phyloP scores from a whole-genome alignment of 805 yeast genomes.

The Metschnikowia proteae region DNA sequence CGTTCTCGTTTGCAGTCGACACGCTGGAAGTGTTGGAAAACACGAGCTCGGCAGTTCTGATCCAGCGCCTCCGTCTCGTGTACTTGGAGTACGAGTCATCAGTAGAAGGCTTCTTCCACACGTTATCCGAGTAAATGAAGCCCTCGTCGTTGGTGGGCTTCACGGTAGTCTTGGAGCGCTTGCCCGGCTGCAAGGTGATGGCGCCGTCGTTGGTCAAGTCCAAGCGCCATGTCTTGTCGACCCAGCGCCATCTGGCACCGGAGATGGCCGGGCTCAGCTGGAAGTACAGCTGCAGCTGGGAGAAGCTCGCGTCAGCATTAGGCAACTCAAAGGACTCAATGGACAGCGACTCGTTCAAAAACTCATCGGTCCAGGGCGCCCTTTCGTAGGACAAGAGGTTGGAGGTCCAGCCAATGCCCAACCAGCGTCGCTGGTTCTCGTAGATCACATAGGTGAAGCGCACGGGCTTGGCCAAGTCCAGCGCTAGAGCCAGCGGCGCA shows the following conservation, averaged over 20 bases:
- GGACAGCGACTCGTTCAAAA: slow-evolving; percentile 76
- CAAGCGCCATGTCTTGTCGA: slow-evolving; percentile 86
- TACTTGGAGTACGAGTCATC: slow-evolving; percentile 87
- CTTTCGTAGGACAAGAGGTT: slow-evolving; percentile 89
- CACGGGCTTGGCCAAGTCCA: slow-evolving; percentile 42
- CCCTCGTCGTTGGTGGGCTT: slow-evolving; percentile 82
- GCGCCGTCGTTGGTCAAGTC: slow-evolving; percentile 89
- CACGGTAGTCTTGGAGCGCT: slow-evolving; percentile 53
- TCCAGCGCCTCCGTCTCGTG: slow-evolving; percentile 94
- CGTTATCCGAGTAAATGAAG: slow-evolving; percentile 82
- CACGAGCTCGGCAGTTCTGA: slow-evolving; percentile 86
- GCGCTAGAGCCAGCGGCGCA: slow-evolving; percentile 8
- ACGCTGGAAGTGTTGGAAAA: slow-evolving; percentile 15
- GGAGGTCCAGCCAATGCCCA: slow-evolving; percentile 97
- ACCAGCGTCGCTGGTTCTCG: slow-evolving; percentile 96
- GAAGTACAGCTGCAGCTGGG: slow-evolving; percentile 27
- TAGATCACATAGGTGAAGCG: slow-evolving; percentile 87
- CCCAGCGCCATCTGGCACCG: slow-evolving; percentile 91
- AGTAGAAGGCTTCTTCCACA: slow-evolving; percentile 88
- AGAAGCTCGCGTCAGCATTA: slow-evolving; percentile 46
- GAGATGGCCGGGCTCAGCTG: slow-evolving; percentile 36
- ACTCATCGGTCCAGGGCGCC: slow-evolving; percentile 96
- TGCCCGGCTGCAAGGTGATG: slow-evolving; percentile 61
- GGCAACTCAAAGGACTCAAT: slow-evolving; percentile 81
- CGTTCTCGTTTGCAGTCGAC: neutral